A percentile compares a stretch with the other conserved stretches of the same genome.
These are phyloP conservation scores for Trichophaea hybrida DNA, from an alignment of 2,329 filamentous ascomycete species.

Conservation along the genomic window DNA sequence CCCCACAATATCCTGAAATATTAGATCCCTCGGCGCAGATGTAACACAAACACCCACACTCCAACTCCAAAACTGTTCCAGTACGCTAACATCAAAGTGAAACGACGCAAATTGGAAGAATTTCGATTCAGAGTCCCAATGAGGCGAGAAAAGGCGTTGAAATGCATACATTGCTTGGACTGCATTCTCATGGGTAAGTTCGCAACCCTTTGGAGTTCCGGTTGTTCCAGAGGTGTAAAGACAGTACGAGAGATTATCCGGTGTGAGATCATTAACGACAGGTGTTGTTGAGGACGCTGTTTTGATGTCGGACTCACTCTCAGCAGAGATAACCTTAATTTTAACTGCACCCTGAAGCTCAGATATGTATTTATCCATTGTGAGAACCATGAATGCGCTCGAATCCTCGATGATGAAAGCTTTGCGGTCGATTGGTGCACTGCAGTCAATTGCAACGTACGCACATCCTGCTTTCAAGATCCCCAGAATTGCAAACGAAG, in stretches of 20 bases:
- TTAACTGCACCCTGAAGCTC: constrained; percentile 31
- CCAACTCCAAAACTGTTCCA: constrained; percentile 95
- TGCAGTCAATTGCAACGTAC: constrained; percentile 66
- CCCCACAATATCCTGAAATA: constrained; percentile 66
- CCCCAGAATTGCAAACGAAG: constrained; percentile 67
- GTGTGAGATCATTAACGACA: constrained; percentile 24
- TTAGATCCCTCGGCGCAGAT: constrained; percentile 65
- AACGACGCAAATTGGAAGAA: constrained; percentile 92
- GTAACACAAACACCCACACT: constrained; percentile 75
- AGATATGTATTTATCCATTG: constrained; percentile 35
- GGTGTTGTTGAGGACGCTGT: constrained; percentile 28
- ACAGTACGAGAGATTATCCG: constrained; percentile 58
- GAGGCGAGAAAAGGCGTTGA: constrained; percentile 56
- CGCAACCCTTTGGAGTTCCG: constrained; percentile 72
- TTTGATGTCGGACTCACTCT: constrained; percentile 31
- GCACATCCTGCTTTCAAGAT: constrained; percentile 70
- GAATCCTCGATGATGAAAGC: constrained; percentile 68
- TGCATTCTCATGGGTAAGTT: constrained; percentile 75
- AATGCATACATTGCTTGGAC: constrained; percentile 85
- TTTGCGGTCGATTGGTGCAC: constrained; percentile 57
- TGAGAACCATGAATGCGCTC: constrained; percentile 47
- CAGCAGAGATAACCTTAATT: constrained; percentile 36
- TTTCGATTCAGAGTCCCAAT: constrained; percentile 58
- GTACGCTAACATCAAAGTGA: constrained; percentile 84
- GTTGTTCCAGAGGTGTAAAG: constrained; percentile 77